A percentile compares a stretch with the other conserved stretches of the same genome.
Evolutionary conservation across 805 yeast genomes (phyloP).

Genomic region (Aciculoconidium aculeatum): DNA sequence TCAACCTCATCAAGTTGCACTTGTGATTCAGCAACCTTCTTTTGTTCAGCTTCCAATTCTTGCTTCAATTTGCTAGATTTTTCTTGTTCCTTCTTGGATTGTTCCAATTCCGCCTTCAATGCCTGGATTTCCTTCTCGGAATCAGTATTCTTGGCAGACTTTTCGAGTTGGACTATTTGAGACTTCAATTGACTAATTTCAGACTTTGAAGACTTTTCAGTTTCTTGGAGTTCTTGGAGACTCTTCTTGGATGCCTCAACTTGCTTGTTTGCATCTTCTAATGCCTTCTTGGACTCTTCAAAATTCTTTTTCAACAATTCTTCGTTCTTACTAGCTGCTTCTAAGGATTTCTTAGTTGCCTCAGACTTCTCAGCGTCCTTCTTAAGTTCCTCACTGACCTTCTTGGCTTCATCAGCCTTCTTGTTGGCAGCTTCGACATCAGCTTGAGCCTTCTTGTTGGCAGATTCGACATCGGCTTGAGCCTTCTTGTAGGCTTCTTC

Average conservation of each 20-base stretch:
- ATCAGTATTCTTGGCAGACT: not conserved
- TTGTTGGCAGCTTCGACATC: constrained; percentile 1
- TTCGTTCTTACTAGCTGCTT: too few species aligned
- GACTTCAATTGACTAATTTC: too few species aligned
- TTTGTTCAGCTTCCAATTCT: constrained; percentile 5
- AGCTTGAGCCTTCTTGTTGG: not conserved
- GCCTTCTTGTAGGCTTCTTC: constrained; percentile 1
- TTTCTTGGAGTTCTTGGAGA: too few species aligned
- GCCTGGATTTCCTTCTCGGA: too few species aligned
- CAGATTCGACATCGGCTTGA: constrained; percentile 1
- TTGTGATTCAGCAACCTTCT: constrained; percentile 2
- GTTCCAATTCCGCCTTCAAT: not conserved
- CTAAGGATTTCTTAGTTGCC: constrained; percentile 1
- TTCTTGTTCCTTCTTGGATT: constrained; percentile 3
- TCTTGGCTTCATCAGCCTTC: not conserved
- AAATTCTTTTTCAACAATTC: constrained; percentile 1
- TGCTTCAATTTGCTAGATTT: not conserved
- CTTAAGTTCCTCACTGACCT: constrained; percentile 1
- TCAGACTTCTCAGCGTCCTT: constrained; percentile 4
- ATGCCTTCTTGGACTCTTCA: constrained; percentile 4
- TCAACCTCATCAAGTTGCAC: constrained; percentile 3
- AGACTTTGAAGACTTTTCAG: too few species aligned
- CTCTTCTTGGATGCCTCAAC: too few species aligned
- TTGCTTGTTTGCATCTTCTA: not conserved
- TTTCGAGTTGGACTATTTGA: too few species aligned